Base-by-base conservation (phyloP, 1,139 yeast genomes). In the Arxiozyma bovina region DNA sequence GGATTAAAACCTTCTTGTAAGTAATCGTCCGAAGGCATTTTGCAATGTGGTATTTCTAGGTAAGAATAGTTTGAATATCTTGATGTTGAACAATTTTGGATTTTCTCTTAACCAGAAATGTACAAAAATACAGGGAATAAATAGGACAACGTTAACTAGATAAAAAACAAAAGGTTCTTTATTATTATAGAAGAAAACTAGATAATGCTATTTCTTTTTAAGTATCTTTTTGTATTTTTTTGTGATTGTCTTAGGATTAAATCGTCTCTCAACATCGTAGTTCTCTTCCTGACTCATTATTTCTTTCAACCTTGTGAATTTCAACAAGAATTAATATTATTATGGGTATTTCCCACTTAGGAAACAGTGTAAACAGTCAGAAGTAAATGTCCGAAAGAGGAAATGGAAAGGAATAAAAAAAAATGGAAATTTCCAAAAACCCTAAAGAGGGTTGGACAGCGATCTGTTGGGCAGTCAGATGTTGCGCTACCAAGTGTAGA, bases 1-100 rank as follows among this genome's bases (percentile, higher is more conserved):
- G 89, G 83, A 63, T 87, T 84, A 65, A 85, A 87, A 18, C 61
- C 61, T 21, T 56, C 54, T 34, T 59, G 45, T 42, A 61, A 46
- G 54, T 51, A 51, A 15, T 47, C 21, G 3, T 42, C 18, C 5
- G 40, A 25, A 27, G 25, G n/a, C 25, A 21, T 42, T 6, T 22
- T 20, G 27, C 45, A 6, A 18, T 34, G 12, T 34, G 40, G 21
- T 42, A 3, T 42, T 12, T 12, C 9, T 21, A 22, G 17, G 6
- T 6, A 42, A 42, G 12, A 34, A 15, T 15, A 34, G n/a, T 34
- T 4, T 12, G 2, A 3, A 4, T 34, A 34, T 34, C 6, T 34
- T 34, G 17, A 6, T 34, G 11, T 12, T 12, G 40, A 3, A 15
- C n/a, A 3, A 12, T 34, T 34, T 34, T 2, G 40, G 8, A 25